These are phyloP conservation scores for Sisymbrium irio DNA, from an alignment of 345 rosid genomes.

Conservation along the genomic window DNA sequence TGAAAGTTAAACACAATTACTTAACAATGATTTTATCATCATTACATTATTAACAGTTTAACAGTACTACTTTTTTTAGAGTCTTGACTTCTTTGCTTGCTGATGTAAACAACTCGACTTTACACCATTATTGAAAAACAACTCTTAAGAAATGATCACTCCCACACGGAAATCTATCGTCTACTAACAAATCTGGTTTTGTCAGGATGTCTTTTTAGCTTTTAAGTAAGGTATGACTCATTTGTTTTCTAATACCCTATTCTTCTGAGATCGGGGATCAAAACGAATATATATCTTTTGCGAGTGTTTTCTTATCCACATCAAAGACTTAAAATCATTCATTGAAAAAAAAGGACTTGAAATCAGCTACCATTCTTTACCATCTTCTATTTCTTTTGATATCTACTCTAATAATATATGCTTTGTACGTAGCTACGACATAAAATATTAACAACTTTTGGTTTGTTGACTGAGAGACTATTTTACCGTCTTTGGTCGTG, in stretches of 20 bases:
- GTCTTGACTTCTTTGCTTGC: slow-evolving; percentile 18
- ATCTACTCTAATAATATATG: no score
- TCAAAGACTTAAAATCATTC: no score
- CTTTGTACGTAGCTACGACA: no score
- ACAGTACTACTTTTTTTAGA: not conserved
- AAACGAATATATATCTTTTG: not conserved
- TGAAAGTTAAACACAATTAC: slow-evolving; percentile 29
- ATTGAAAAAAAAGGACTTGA: no score
- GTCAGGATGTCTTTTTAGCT: slow-evolving; percentile 21
- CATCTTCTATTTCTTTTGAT: no score
- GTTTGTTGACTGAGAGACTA: no score
- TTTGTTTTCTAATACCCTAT: not conserved
- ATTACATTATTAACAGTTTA: slow-evolving; percentile 15
- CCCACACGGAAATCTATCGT: slow-evolving; percentile 62
- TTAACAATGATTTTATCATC: slow-evolving; percentile 30
- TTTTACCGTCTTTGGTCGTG: no score
- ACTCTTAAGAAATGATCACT: slow-evolving; percentile 22
- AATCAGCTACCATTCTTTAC: no score
- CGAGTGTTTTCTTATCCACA: not conserved
- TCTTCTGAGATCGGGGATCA: not conserved
- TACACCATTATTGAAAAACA: slow-evolving; percentile 14
- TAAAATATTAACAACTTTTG: no score
- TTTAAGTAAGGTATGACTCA: not conserved
- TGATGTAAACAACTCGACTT: slow-evolving; percentile 25
- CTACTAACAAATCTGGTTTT: slow-evolving; percentile 15